Base-by-base conservation (phyloP, 176 grass and related monocot species). In the bread wheat (Triticum aestivum) region DNA sequence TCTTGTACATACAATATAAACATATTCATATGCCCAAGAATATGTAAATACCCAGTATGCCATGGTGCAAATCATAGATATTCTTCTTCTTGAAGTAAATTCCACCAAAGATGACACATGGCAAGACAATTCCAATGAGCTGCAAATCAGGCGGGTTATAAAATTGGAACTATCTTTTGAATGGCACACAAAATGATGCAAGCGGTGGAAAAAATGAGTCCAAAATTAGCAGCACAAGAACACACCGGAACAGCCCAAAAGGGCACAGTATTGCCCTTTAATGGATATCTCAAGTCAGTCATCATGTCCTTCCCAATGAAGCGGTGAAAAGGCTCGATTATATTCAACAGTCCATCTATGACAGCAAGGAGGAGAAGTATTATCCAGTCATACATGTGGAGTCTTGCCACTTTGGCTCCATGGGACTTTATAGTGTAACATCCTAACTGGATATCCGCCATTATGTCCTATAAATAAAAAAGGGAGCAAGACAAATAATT, bases 31-130 rank as follows among this genome's bases (percentile, higher is more conserved):
- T 75, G 69, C 62, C 71, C 51, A 86, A 66, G 44, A 80, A 70
- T 39, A 63, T 85, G 23, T 29, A 63, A 47, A 65, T 94, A 99
- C 97, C 97, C 59, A 99, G 90, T 90, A 96, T 94, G 54, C 90
- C 94, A 86, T 99, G 87, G 83, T 99, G 97, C 75, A 99, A 90
- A 89, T 99, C 97, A 83, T 94, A 99, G 24, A 93, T 90, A 83
- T 96, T 95, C 85, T 86, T 99, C 89, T 91, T 94, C 82, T 91
- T 94, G 26, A 94, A 85, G 90, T 99, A 99, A 86, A 99, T 94
- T 70, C 86, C 94, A 21, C 77, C 38, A 85, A 96, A 88, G 56
- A 99, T 73, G 61, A 77, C 37, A 78, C 68, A 83, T 10, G 97
- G 97, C 12, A 96, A 73, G 56, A 99, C 7, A 79, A 99, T 91